Evolutionary conservation across 2,329 filamentous ascomycete genomes (phyloP).

Genomic region (Xylariales sp.): DNA sequence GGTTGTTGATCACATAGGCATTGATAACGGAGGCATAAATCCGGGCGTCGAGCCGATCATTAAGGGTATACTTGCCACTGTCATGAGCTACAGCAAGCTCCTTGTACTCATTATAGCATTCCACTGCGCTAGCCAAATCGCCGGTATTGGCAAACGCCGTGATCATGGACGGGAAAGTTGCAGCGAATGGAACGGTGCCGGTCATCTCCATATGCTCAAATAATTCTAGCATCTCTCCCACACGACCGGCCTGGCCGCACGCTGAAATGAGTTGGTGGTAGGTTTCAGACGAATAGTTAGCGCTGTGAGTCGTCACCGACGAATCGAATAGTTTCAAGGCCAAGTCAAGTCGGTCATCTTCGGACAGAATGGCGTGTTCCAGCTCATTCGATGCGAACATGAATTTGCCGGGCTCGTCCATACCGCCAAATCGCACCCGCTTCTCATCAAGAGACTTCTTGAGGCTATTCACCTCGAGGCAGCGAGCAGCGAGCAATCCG

Average conservation of each 20-base stretch:
- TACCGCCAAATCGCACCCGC: conserved; percentile 78
- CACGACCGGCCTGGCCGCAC: conserved; percentile 82
- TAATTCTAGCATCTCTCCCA: conserved; percentile 89
- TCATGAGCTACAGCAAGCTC: conserved; percentile 87
- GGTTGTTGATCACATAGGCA: conserved; percentile 85
- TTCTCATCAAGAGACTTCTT: conserved; percentile 83
- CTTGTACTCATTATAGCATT: conserved; percentile 96
- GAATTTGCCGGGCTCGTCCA: conserved; percentile 76
- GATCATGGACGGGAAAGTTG: conserved; percentile 93
- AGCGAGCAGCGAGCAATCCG: conserved; percentile 81
- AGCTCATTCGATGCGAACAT: conserved; percentile 86
- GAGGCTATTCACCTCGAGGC: conserved; percentile 79
- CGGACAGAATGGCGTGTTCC: conserved; percentile 84
- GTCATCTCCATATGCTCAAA: conserved; percentile 91
- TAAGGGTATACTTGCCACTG: conserved; percentile 73
- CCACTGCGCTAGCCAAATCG: conserved; percentile 87
- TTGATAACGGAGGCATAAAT: conserved; percentile 94
- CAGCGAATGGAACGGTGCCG: conserved; percentile 78
- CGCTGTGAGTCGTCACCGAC: conserved; percentile 72
- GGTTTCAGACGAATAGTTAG: conserved; percentile 80
- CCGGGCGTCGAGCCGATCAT: conserved; percentile 80
- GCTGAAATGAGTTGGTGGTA: conserved; percentile 88
- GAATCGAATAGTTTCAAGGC: conserved; percentile 87
- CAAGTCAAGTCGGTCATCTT: conserved; percentile 87
- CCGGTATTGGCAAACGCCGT: conserved; percentile 86